Evolutionary conservation across 2,329 filamentous ascomycete species (phyloP), one percentile per base, ranked within the genome.

Genomic region (Berkeleyomyces rouxiae): DNA sequence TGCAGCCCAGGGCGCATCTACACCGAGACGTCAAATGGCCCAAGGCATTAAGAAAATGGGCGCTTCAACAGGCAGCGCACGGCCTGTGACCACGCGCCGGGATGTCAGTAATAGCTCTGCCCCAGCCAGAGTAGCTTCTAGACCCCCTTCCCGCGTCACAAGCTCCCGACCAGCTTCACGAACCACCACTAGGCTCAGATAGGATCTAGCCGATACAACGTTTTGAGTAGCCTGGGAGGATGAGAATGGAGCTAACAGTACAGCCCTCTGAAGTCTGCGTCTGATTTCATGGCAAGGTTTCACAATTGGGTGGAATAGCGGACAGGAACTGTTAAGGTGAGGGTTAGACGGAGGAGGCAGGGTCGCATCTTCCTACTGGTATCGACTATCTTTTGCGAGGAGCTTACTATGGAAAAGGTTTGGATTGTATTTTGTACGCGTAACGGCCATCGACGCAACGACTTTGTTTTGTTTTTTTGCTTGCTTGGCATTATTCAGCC

Each of bases 1-100:
- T 70, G 81, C 86, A 63, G 83, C 83, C 3, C 78, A 82, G 80
- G 71, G 70, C 82, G 46, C 74, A 78, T 65, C 81, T 77, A 36
- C 73, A 67, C 47, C 61, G 72, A 31, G 71, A 68, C 57, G 72
- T 72, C 65, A 68, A 72, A 58, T 61, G 60, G 31, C 51, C 4
- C 60, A 61, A 40, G 60, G 60, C 10, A 31, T 61, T 36, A 61
- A 55, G 40, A 53, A 36, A 36, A 44, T 55, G 49, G 60, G 60
- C 42, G 13, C 60, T 36, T 61, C 60, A 23, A 39, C 60, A 43
- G 47, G 49, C 16, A 37, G 47, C 33, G 60, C 49, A 39, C 60
- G 60, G 6, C 60, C 60, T 9, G 42, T 43, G 11, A 57, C 47
- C 11, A 55, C 60, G 7, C 60, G 49, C 33, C 47, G 60, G 7